Evolutionary conservation across 2,329 filamentous ascomycete genomes (phyloP).

Genomic region (Colletotrichum lentis): DNA sequence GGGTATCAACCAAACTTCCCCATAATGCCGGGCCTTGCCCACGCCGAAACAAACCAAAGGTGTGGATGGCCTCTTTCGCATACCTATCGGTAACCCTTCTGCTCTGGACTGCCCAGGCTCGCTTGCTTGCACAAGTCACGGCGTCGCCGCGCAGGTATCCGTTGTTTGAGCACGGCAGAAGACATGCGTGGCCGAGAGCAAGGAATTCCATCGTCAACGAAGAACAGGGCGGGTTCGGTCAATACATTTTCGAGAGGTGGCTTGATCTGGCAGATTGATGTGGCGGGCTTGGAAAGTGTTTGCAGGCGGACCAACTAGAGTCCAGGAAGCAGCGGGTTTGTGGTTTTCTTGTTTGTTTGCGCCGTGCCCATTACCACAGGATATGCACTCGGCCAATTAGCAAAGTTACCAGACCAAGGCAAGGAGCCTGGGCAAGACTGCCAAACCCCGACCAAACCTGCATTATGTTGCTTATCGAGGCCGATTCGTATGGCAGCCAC

Average conservation of each 20-base stretch:
- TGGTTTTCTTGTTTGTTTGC: constrained; percentile 20
- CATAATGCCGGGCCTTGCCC: constrained; percentile 41
- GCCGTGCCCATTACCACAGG: neutral
- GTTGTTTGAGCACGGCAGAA: constrained; percentile 52
- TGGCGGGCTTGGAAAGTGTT: constrained; percentile 5
- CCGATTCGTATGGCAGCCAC: neutral
- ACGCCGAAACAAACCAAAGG: constrained; percentile 41
- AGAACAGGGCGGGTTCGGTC: neutral
- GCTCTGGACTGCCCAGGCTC: constrained; percentile 53
- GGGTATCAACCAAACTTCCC: constrained; percentile 48
- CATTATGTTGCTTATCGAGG: constrained; percentile 27
- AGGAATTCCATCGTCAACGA: constrained; percentile 46
- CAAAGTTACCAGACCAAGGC: neutral
- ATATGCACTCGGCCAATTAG: constrained; percentile 13
- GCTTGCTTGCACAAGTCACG: constrained; percentile 51
- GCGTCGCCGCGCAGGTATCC: constrained; percentile 51
- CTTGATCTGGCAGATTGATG: constrained; percentile 13
- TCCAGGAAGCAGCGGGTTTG: neutral
- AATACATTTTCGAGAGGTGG: neutral
- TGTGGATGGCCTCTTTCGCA: constrained; percentile 46
- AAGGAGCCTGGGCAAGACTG: constrained; percentile 19
- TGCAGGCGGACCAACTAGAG: neutral
- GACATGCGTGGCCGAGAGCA: constrained; percentile 53
- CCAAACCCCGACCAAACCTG: constrained; percentile 22
- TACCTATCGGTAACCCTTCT: constrained; percentile 54